Evolutionary conservation across 805 yeast genomes (phyloP).

Genomic region (Saccharomycopsis capsularis): DNA sequence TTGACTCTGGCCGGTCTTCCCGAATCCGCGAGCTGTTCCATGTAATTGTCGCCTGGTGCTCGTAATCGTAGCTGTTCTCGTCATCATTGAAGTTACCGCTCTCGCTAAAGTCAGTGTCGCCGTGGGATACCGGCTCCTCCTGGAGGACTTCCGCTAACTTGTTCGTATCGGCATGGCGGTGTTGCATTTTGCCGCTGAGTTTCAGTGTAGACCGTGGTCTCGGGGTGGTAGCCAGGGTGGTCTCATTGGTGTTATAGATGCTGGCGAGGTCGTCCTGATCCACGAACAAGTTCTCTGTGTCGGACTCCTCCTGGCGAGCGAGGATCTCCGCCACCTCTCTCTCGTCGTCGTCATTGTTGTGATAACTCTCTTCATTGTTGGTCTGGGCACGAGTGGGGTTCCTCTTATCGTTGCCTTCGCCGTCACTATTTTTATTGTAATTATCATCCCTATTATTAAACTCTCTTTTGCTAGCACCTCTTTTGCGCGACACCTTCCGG

Average conservation of each 20-base stretch:
- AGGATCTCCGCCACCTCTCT: neutral
- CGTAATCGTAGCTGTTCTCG: neutral
- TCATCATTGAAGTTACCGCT: neutral
- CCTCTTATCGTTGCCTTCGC: neutral
- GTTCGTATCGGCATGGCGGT: neutral
- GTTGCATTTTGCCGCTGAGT: neutral
- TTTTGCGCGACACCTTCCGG: neutral
- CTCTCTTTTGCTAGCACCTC: neutral
- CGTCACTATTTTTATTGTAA: neutral
- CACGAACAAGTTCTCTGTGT: neutral
- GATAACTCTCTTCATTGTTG: too few relatives aligned
- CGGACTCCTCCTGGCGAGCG: neutral
- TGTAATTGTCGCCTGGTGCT: constrained; percentile 16
- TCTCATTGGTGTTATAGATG: neutral
- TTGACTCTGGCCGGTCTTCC: neutral
- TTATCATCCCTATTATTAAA: neutral
- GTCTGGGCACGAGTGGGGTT: neutral
- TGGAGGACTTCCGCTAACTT: neutral
- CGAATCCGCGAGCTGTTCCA: constrained; percentile 20
- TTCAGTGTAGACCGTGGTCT: neutral
- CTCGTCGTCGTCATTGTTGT: neutral
- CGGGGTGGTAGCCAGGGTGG: neutral
- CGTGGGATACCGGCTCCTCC: neutral
- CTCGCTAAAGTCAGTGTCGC: neutral
- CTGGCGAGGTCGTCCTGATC: neutral